phyloP scores from a whole-genome alignment of 805 yeast genomes.

The Jamesozyma jinghongensis region DNA sequence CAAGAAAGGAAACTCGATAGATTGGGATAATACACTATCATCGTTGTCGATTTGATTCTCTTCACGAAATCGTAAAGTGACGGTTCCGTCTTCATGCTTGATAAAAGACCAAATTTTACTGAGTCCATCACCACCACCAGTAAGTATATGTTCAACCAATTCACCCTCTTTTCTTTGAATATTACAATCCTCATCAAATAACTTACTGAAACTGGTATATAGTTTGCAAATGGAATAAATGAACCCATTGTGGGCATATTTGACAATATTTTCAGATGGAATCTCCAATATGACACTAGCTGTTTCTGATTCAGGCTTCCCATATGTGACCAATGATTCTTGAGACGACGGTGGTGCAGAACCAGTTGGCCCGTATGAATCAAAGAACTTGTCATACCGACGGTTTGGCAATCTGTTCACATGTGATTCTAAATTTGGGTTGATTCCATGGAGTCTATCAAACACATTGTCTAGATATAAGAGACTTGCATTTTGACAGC shows the following conservation, averaged over 20 bases:
- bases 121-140: constrained; percentile 89
- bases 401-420: constrained; percentile 45
- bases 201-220: constrained; percentile 4
- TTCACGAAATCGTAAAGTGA: constrained; percentile 7
- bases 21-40: constrained; percentile 64
- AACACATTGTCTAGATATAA: constrained; percentile 50
- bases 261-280: constrained; percentile 52
- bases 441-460: constrained; percentile 12
- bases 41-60: constrained; percentile 40
- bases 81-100: constrained; percentile 10
- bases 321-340: neutral
- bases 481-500: constrained; percentile 87
- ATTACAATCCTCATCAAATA: constrained; percentile 3
- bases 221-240: constrained; percentile 52
- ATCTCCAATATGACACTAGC: constrained; percentile 47
- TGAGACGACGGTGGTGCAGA: constrained; percentile 15
- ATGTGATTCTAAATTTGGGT: constrained; percentile 15
- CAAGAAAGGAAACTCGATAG: constrained; percentile 53
- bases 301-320: neutral
- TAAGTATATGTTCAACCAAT: constrained; percentile 35
- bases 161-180: neutral
- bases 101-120: constrained; percentile 68
- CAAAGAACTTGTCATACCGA: constrained; percentile 78
- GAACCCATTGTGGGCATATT: constrained; percentile 89
- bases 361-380: constrained; percentile 81